Base-by-base conservation (phyloP, 164 flowering plant genomes). In the Annona squamosa region DNA sequence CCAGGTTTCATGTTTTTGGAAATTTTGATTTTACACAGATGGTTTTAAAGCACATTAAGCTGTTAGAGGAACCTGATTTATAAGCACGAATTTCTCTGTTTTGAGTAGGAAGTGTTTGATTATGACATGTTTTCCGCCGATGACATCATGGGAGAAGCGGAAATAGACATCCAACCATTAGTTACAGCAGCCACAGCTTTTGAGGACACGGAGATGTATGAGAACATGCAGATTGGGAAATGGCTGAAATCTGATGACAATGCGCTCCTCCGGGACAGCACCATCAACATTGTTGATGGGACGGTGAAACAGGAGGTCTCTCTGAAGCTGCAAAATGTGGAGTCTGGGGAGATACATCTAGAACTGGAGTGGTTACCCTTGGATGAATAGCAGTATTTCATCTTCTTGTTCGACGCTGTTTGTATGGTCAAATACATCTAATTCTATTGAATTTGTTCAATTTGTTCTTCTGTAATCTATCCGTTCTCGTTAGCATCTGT, bases 121-220 rank as follows among this genome's bases (percentile, higher is more conserved):
- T 74, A 94, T 44, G 99, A 94, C 82, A 90, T 86, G 18, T 94
- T 94, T 76, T 92, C 99, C 4, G 90, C 97, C 3, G 99, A 94
- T 77, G 99, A 94, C 84, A 92, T 94, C 73, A 94, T 94, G 99
- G 99, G 99, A 68, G 98, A 91, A 77, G 98, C 97, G 2, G 97
- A 92, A 82, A 77, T 94, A 12, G 99, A 94, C 72, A 82, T 94
- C 71, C 99, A 94, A 71, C 96, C 99, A 9, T 63, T 94, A 85
- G 86, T 94, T 69, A 89, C 94, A 59, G 87, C 99, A 5, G 99
- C 97, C 18, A 86, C 85, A 79, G 91, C 98, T 46, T 88, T 82
- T 70, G 97, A 91, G 46, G 94, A 92, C 74, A 86, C 89, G 3
- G 88, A 89, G 71, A 86, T 89, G 91, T 90, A 87, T 77, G 87